These are phyloP conservation scores for Talaromyces thailandensis DNA, from an alignment of 495 filamentous ascomycete species.

Conservation along the genomic window DNA sequence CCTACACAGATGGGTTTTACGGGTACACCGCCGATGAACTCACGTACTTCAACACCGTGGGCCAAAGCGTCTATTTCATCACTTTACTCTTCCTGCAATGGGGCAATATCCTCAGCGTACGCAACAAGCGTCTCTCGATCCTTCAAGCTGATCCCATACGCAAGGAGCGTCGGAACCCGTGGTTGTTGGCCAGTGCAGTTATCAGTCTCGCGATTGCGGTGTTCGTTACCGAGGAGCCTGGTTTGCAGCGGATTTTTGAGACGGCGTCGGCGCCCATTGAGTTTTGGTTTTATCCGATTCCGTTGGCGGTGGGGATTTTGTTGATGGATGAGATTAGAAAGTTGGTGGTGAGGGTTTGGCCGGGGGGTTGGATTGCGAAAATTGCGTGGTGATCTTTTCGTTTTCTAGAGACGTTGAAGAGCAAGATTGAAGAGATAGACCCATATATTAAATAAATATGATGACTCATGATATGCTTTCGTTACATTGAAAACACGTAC, in stretches of 20 bases:
- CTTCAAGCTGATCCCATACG: conserved; percentile 60
- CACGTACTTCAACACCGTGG: conserved; percentile 33
- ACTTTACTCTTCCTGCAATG: conserved; percentile 43
- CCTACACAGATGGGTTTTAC: conserved; percentile 36
- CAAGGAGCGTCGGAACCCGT: conserved; percentile 46
- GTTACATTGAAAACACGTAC: not conserved
- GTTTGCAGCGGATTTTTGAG: conserved; percentile 41
- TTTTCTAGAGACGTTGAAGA: not conserved
- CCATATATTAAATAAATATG: not conserved
- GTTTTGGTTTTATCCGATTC: conserved; percentile 57
- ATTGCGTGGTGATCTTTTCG: conserved; percentile 36
- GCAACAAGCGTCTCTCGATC: conserved; percentile 55
- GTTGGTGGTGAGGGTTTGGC: conserved; percentile 38
- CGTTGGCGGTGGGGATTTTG: conserved; percentile 52
- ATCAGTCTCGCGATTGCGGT: conserved; percentile 55
- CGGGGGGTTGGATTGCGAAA: conserved; percentile 31
- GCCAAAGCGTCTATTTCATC: conserved; percentile 33
- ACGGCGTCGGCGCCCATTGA: conserved; percentile 52
- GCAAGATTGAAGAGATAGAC: not conserved
- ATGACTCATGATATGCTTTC: not conserved
- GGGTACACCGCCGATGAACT: conserved; percentile 27
- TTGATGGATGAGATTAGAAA: conserved; percentile 52
- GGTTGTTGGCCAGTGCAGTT: conserved; percentile 54
- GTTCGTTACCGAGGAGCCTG: conserved; percentile 53
- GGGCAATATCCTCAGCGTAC: conserved; percentile 57